Conservation (phyloP, 2,329 filamentous ascomycete genomes). For the Epichloe bromicola region DNA sequence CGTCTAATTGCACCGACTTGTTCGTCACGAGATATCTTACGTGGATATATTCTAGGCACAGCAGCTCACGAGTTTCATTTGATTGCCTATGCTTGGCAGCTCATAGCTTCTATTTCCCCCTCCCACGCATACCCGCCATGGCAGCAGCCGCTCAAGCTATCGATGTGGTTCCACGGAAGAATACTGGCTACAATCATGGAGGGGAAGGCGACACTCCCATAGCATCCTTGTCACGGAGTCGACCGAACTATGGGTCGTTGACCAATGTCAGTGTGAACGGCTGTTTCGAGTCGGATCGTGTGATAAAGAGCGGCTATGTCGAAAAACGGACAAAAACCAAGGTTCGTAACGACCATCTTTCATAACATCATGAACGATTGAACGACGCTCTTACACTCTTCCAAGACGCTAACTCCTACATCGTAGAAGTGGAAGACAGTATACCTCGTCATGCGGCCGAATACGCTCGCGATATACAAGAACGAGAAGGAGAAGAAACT, state of each 20-base stretch:
- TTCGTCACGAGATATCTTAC: neutral
- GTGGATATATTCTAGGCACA: neutral
- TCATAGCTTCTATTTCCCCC: neutral
- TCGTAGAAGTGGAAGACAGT: conserved; percentile 75
- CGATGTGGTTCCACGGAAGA: conserved; percentile 3
- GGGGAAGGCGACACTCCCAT: conserved; percentile 9
- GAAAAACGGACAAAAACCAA: conserved; percentile 90
- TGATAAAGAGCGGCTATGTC: conserved; percentile 79
- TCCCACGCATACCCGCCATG: conserved; percentile 5
- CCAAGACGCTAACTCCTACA: conserved; percentile 9
- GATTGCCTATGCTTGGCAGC: neutral
- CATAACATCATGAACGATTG: neutral
- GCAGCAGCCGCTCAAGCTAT: conserved; percentile 11
- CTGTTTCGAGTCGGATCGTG: conserved; percentile 89
- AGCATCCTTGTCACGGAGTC: conserved; percentile 14
- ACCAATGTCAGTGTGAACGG: conserved; percentile 90
- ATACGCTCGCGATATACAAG: conserved; percentile 85
- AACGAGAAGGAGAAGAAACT: conserved; percentile 81
- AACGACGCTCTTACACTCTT: neutral
- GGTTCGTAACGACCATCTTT: conserved; percentile 31
- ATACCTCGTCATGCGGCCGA: conserved; percentile 81
- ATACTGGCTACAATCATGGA: neutral
- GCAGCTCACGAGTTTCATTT: neutral
- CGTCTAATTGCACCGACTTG: neutral
- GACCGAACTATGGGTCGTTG: conserved; percentile 44